These are phyloP conservation scores for Ormosia emarginata DNA, from an alignment of 306 rosid species.

Conservation along the genomic window DNA sequence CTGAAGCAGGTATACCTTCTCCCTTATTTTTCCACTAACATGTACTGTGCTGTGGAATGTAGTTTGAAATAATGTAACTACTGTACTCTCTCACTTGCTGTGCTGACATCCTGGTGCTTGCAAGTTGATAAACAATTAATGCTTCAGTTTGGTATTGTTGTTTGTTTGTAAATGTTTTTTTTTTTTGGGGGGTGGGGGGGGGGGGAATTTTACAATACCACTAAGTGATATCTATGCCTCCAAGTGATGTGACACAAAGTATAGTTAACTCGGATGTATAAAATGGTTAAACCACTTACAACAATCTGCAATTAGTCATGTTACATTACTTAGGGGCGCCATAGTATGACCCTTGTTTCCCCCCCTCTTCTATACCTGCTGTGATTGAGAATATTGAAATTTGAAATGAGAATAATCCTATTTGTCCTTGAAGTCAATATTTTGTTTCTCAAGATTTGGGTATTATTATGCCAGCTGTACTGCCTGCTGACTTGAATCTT, in stretches of 20 bases:
- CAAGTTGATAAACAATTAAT: not conserved
- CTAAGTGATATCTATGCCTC: not conserved
- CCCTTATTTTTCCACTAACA: not conserved
- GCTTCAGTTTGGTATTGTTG: not conserved
- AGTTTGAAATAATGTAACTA: constrained; percentile 3
- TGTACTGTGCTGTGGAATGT: not conserved
- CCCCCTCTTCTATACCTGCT: not conserved
- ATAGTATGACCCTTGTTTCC: not conserved
- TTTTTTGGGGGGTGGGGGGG: too few species aligned
- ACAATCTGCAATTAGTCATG: not conserved
- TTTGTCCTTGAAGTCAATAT: not conserved
- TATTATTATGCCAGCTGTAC: not conserved
- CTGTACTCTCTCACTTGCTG: not conserved
- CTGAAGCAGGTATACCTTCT: constrained; percentile 65
- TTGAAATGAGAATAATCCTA: not conserved
- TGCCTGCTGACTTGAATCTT: not conserved
- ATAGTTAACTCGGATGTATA: not conserved
- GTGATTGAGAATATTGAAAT: not conserved
- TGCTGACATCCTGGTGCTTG: not conserved
- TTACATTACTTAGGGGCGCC: not conserved
- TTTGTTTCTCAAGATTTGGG: not conserved
- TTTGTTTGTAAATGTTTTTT: not conserved
- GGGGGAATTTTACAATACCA: not conserved
- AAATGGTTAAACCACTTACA: not conserved
- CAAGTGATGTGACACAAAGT: not conserved